phyloP scores from a whole-genome alignment of 768 basidiomycete species.

The Sarcodon aspratus region DNA sequence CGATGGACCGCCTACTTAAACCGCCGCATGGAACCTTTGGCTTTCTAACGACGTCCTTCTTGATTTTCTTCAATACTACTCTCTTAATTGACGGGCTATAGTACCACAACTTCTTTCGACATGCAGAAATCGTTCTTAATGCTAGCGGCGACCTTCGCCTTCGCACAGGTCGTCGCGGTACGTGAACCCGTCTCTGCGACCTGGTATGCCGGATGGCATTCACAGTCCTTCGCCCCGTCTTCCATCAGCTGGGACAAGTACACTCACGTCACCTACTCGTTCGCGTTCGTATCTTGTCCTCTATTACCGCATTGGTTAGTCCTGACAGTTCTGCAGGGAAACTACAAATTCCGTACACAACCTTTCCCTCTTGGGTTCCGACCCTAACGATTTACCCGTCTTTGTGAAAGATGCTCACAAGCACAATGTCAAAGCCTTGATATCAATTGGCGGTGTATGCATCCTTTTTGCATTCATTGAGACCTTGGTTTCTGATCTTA shows the following conservation, averaged over 20 bases:
- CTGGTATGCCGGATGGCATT: slow-evolving; percentile 49
- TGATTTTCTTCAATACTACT: no score
- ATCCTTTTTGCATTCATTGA: background rate
- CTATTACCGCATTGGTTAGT: background rate
- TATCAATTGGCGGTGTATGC: slow-evolving; percentile 44
- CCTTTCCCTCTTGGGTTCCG: slow-evolving; percentile 14
- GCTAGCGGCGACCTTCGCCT: no score
- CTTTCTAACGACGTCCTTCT: no score
- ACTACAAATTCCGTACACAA: slow-evolving; percentile 11
- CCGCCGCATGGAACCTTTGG: no score
- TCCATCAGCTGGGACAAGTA: slow-evolving; percentile 46
- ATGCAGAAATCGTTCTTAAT: no score
- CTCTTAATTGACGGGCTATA: no score
- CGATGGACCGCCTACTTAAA: no score
- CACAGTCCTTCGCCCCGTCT: slow-evolving; percentile 24
- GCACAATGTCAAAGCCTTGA: slow-evolving; percentile 42
- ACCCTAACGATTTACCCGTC: slow-evolving; percentile 11
- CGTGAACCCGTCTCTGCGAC: slow-evolving; percentile 26
- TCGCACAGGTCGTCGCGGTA: no score
- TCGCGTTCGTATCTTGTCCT: slow-evolving; percentile 36
- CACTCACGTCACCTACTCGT: slow-evolving; percentile 44
- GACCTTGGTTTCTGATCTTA: background rate
- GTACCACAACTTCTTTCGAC: no score
- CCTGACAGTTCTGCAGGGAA: background rate
- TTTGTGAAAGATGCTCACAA: slow-evolving; percentile 15